These are phyloP conservation scores for Teratosphaeria nubilosa DNA, from an alignment of 2,329 filamentous ascomycete species.

Conservation along the genomic window DNA sequence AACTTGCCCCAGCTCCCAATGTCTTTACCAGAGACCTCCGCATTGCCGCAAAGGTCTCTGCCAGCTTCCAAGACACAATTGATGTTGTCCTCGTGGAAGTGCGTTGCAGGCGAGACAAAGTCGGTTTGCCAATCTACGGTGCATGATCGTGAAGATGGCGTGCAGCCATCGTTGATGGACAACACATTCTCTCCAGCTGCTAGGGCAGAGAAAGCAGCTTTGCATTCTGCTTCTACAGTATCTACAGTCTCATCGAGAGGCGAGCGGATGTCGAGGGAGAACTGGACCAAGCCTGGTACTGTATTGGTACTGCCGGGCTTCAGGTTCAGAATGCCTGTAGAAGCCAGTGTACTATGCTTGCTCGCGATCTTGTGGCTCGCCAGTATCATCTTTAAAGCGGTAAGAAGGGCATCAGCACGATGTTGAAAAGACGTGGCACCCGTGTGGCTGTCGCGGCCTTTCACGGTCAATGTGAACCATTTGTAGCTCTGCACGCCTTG, in stretches of 20 bases:
- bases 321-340: conserved; percentile 58
- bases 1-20: conserved; percentile 29
- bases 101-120: conserved; percentile 50
- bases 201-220: conserved; percentile 49
- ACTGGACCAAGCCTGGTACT: conserved; percentile 56
- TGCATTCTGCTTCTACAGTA: conserved; percentile 47
- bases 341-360: conserved; percentile 51
- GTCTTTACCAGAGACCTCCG: conserved; percentile 27
- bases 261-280: conserved; percentile 58
- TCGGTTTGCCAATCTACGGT: conserved; percentile 51
- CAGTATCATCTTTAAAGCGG: conserved; percentile 57
- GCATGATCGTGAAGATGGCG: conserved; percentile 32
- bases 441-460: conserved; percentile 61
- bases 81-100: conserved; percentile 60
- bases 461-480: conserved; percentile 60
- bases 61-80: conserved; percentile 53
- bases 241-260: conserved; percentile 47
- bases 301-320: conserved; percentile 64
- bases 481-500: conserved; percentile 64
- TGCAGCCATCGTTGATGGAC: conserved; percentile 34
- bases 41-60: conserved; percentile 42
- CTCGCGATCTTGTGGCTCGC: conserved; percentile 54
- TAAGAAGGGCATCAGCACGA: conserved; percentile 58
- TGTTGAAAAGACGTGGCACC: conserved; percentile 61
- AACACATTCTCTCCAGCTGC: conserved; percentile 47